Evolutionary conservation across 768 basidiomycete species (phyloP), one percentile per base, ranked within the genome.

Genomic region (Naganishia onofrii): DNA sequence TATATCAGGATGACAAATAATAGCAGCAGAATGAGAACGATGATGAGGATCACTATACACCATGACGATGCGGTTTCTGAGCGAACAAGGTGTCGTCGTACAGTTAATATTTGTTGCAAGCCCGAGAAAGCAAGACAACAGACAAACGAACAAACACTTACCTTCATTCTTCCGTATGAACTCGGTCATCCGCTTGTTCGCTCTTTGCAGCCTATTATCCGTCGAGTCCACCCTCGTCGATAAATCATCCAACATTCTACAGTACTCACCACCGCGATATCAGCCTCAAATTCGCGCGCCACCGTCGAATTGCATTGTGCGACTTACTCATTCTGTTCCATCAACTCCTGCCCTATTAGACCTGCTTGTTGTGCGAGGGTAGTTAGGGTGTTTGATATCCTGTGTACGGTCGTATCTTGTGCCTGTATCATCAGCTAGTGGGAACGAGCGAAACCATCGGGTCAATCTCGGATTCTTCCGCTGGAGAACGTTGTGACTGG

Each of bases 311-410:
- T 26, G 46, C 52, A 42, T 10, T 32, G 13, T n/a, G 29, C n/a
- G 12, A 75, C 87, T 72, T 72, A 95, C 95, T 92, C 91, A 74
- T 89, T 91, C 76, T 99, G 96, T 77, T 94, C 92, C 10, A 79
- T 83, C 60, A 98, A 91, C 78, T 99, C 96, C 69, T 87, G 88
- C 0, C 95, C 95, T 88, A 99, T 99, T 36, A 97, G 83, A 13
- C 89, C 90, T 0, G 96, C 96, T 81, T 98, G 96, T 72, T 91
- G 88, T 0, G 89, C 88, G 8, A 99, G 83, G 0, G 90, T 93
- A 68, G 79, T 87, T 66, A 99, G 81, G 1, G 94, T 93, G 0
- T 93, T 92, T 0, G 89, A 86, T 77, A 99, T 94, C 0, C 89
- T 86, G 67, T 89, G 88, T 75, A 99, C 89, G 0, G 93, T 90